Conservation (phyloP, 441 rosid genomes). For the Hura crepitans region DNA sequence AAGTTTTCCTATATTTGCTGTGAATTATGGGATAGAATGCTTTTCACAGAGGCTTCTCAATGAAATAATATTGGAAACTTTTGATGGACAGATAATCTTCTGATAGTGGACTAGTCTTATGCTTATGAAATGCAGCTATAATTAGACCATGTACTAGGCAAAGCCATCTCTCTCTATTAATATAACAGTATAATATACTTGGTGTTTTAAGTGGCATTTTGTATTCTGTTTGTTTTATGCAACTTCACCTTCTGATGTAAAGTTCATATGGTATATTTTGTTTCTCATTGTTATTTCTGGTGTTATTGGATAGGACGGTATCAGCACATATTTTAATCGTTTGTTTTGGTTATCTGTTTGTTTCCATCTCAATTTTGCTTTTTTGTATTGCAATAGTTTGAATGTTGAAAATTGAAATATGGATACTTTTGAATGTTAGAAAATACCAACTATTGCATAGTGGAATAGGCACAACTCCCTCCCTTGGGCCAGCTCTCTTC, state of each 20-base stretch:
- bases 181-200: background rate
- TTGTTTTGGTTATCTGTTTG: background rate
- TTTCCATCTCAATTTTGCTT: too few species aligned
- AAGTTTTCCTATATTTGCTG: background rate
- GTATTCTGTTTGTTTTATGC: background rate
- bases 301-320: background rate
- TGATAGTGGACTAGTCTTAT: background rate
- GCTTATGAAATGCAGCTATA: background rate
- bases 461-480: background rate
- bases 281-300: background rate
- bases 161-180: background rate
- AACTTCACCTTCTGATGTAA: background rate
- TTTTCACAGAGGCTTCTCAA: background rate
- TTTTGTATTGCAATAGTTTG: background rate
- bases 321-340: background rate
- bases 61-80: too few species aligned
- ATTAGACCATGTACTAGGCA: background rate
- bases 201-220: slow-evolving; percentile 1
- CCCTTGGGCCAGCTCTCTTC: background rate
- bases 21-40: background rate
- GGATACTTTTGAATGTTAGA: background rate
- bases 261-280: background rate
- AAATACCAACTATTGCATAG: background rate
- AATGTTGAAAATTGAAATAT: background rate
- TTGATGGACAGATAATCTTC: background rate